A percentile compares a stretch with the other conserved stretches of the same genome.
Conservation (phyloP, 139 green algal species). For the Volvox africanus region DNA sequence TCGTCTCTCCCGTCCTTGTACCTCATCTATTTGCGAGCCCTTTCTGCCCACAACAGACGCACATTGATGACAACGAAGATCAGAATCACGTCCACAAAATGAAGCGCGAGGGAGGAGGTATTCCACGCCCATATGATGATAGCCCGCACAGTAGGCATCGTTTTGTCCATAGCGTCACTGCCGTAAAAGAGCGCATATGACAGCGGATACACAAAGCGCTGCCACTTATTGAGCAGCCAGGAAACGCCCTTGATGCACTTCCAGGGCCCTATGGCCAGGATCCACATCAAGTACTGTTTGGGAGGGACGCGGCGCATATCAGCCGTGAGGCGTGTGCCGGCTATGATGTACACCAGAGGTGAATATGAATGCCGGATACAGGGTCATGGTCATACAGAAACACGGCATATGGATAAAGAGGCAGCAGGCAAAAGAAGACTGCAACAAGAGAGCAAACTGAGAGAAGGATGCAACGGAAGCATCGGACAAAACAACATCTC, state of each 20-base stretch:
- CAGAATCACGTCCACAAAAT: conserved; percentile 57
- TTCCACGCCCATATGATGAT: conserved; percentile 43
- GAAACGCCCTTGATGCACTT: conserved; percentile 41
- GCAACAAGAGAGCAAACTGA: too few relatives aligned
- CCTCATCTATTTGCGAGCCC: too few relatives aligned
- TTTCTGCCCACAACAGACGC: background rate
- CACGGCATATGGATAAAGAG: too few relatives aligned
- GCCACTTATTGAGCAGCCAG: conserved; percentile 41
- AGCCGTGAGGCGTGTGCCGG: too few relatives aligned
- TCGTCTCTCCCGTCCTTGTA: too few relatives aligned
- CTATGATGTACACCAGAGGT: too few relatives aligned
- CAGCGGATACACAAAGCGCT: conserved; percentile 47
- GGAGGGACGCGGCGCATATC: too few relatives aligned
- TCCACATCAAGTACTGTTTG: conserved; percentile 32
- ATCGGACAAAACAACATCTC: too few relatives aligned
- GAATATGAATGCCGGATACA: too few relatives aligned
- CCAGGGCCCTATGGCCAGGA: conserved; percentile 41
- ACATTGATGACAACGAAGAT: conserved; percentile 60
- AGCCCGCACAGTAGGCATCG: conserved; percentile 42
- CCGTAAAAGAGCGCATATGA: conserved; percentile 39
- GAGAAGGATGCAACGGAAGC: too few relatives aligned
- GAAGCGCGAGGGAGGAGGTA: conserved; percentile 48
- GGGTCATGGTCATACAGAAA: too few relatives aligned
- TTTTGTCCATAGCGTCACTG: conserved; percentile 35
- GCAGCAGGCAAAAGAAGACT: too few relatives aligned